Percentiles rank a stretch among this genome's conserved stretches.
These are phyloP conservation scores for Elsinoe arachidis DNA, from an alignment of 2,329 filamentous ascomycete genomes.

Conservation along the genomic window DNA sequence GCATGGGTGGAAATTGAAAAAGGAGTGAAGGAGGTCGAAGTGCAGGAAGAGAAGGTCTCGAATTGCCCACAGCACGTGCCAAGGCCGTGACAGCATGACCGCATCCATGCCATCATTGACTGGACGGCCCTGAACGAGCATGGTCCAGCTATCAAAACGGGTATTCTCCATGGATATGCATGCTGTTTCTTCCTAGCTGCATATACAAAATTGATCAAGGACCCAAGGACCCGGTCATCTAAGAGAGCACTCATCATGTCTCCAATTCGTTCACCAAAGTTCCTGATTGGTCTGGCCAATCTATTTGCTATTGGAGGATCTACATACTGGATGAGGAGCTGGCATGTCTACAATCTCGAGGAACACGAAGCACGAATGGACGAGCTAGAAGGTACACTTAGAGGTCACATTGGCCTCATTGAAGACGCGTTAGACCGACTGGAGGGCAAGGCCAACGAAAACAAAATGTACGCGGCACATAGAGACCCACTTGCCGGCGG, in stretches of 20 bases:
- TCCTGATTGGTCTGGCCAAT: conserved; percentile 17
- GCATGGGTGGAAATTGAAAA: conserved; percentile 7
- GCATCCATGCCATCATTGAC: conserved; percentile 9
- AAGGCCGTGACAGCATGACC: conserved; percentile 10
- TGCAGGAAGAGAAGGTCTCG: background rate
- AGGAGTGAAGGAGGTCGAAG: background rate
- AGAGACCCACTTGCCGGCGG: conserved; percentile 1
- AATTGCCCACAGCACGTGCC: background rate
- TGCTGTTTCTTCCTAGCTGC: background rate
- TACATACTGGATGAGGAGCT: conserved; percentile 18
- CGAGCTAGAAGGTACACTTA: conserved; percentile 39
- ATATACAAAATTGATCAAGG: background rate
- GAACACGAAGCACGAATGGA: conserved; percentile 42
- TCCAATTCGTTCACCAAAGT: conserved; percentile 15
- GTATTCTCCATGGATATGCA: background rate
- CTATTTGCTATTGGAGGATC: conserved; percentile 17
- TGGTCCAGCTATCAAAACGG: background rate
- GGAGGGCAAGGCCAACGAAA: conserved; percentile 32
- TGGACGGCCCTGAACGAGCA: background rate
- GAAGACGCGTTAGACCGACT: conserved; percentile 38
- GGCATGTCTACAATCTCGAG: conserved; percentile 36
- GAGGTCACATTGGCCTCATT: conserved; percentile 41
- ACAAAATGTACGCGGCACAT: conserved; percentile 28
- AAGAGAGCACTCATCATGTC: background rate
- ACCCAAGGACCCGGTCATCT: background rate